phyloP scores from a whole-genome alignment of 1,139 yeast genomes.

The Waltiozyma solani region DNA sequence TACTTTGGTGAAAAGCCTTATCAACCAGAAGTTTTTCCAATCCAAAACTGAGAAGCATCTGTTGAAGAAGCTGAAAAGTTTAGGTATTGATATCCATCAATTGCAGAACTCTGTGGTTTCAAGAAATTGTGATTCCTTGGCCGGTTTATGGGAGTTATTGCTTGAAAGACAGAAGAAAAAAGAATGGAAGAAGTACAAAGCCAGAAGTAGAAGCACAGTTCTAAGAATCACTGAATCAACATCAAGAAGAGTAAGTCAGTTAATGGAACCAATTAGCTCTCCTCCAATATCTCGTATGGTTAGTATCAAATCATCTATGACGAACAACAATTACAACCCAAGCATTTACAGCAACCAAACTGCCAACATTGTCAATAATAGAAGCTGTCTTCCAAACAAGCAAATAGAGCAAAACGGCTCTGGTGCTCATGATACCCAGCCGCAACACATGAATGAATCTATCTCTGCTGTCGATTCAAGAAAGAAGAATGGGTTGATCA shows the following conservation, averaged over 20 bases:
- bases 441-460: background rate
- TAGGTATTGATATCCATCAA: constrained; percentile 58
- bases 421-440: background rate
- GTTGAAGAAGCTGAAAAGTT: constrained; percentile 50
- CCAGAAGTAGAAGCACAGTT: constrained; percentile 41
- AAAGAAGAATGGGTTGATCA: background rate
- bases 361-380: background rate
- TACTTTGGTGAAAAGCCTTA: constrained; percentile 32
- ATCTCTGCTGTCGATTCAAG: background rate
- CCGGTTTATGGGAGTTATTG: constrained; percentile 78
- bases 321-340: background rate
- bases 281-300: constrained; percentile 18
- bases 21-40: constrained; percentile 36
- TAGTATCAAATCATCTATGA: constrained; percentile 9
- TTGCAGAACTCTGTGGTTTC: constrained; percentile 51
- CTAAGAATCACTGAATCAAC: constrained; percentile 20
- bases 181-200: constrained; percentile 32
- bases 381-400: background rate
- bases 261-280: constrained; percentile 16
- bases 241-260: constrained; percentile 19
- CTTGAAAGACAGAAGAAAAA: constrained; percentile 51
- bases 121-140: constrained; percentile 62
- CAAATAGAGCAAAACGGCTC: background rate
- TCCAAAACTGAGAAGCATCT: constrained; percentile 57
- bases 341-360: background rate